Base-by-base conservation (phyloP, 2,329 filamentous ascomycete species). In the Aureobasidium sp. region DNA sequence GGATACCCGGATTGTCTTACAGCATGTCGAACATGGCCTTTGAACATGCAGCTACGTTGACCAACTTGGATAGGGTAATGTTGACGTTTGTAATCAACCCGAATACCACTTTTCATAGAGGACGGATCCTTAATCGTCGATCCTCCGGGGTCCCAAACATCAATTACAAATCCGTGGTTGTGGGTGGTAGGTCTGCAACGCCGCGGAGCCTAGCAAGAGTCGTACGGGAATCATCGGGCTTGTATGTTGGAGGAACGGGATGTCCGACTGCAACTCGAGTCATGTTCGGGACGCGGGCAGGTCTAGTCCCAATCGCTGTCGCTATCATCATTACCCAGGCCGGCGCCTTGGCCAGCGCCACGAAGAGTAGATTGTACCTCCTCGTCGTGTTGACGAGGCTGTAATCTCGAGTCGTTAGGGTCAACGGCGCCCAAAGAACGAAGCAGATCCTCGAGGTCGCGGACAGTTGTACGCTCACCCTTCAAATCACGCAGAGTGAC, bases 401-500 rank as follows among this genome's bases (percentile, higher is more conserved):
- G 79, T 39, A 97, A 80, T 61, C 94, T 86, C 75, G 90, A 83
- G 72, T 99, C 94, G 62, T 86, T 87, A 55, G 87, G 81, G 59
- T 86, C 84, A 17, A 97, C 79, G 1, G 91, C 93, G 3, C 91
- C 91, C 41, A 95, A 80, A 52, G 91, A 88, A 2, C 97, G 83
- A 41, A 99, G 78, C 44, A 97, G 73, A 67, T 87, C 84, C 72
- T 97, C 91, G 64, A 97, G 77, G 71, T 95, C 87, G 75, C 83
- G 77, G 78, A 91, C 81, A 67, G 80, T 86, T 62, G 87, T 90
- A 66, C 82, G 81, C 3, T 84, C 81, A 4, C 94, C 94, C 10
- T 86, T 85, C 50, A 97, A 75, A 59, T 90, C 90, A 69, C 84
- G 83, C 66, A 99, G 77, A 4, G 93, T 97, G n/a, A 99, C 89